Conservation (phyloP, 768 basidiomycete genomes). For the Auricularia heimuer region DNA sequence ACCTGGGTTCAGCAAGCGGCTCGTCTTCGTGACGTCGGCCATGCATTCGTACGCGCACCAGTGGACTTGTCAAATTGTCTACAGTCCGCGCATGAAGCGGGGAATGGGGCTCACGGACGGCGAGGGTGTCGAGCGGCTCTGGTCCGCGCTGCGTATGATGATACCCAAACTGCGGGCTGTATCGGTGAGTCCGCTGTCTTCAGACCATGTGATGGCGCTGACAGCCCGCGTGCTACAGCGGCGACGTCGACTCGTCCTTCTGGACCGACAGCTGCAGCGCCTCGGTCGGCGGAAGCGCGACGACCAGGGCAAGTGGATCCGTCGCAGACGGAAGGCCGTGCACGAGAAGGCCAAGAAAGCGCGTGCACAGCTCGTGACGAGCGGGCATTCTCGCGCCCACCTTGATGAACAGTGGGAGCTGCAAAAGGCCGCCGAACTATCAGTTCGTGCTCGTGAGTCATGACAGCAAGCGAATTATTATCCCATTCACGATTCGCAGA, state of each 20-base stretch:
- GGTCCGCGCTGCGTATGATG: conserved; percentile 25
- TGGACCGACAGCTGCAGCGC: conserved; percentile 23
- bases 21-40: background rate
- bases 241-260: conserved; percentile 21
- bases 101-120: conserved; percentile 22
- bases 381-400: conserved; percentile 10
- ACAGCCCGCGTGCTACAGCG: conserved; percentile 11
- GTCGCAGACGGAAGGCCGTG: conserved; percentile 13
- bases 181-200: background rate
- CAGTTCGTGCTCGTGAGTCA: conserved; percentile 20
- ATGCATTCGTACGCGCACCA: conserved; percentile 10
- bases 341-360: conserved; percentile 11
- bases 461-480: background rate
- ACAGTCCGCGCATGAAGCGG: conserved; percentile 22
- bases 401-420: conserved; percentile 24
- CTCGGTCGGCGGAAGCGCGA: conserved; percentile 18
- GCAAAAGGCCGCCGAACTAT: conserved; percentile 25
- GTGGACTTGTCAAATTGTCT: conserved; percentile 3
- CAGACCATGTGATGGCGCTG: background rate
- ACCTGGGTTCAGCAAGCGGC: conserved; percentile 14
- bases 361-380: conserved; percentile 10
- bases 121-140: conserved; percentile 26
- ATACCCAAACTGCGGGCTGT: conserved; percentile 16
- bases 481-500: conserved; percentile 1
- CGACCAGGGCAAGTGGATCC: conserved; percentile 27